A percentile compares a stretch with the other conserved stretches of the same genome.
phyloP scores from a whole-genome alignment of 108 stramenopile species.

The Nannochloropsis gaditana region DNA sequence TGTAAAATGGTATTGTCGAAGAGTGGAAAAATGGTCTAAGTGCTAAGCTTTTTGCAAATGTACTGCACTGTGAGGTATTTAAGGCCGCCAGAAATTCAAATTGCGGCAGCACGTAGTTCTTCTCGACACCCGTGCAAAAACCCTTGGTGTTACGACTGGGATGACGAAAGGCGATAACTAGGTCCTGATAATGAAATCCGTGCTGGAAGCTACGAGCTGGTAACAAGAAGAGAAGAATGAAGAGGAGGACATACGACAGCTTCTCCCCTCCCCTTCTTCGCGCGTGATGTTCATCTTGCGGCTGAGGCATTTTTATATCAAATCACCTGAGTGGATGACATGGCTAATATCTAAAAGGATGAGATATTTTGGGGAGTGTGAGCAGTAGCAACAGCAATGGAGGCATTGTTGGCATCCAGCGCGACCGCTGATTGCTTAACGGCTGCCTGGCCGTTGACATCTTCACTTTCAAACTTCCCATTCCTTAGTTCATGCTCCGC shows the following conservation, averaged over 20 bases:
- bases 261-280: no score
- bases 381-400: no score
- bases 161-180: neutral
- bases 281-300: no score
- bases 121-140: neutral
- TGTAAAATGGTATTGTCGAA: neutral
- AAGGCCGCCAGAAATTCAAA: neutral
- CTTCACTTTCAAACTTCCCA: no score
- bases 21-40: neutral
- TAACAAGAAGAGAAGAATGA: neutral
- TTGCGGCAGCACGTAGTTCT: neutral
- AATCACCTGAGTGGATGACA: no score
- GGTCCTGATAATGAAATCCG: neutral
- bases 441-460: no score
- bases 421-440: no score
- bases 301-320: no score
- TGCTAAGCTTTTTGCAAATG: neutral
- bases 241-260: neutral
- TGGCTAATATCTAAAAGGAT: no score
- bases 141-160: constrained; percentile 12
- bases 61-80: neutral
- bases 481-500: no score
- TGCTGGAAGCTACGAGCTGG: neutral
- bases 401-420: no score
- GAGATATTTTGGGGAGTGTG: no score